Conservation (phyloP, 805 yeast genomes). For the Clavispora carvajalis region DNA sequence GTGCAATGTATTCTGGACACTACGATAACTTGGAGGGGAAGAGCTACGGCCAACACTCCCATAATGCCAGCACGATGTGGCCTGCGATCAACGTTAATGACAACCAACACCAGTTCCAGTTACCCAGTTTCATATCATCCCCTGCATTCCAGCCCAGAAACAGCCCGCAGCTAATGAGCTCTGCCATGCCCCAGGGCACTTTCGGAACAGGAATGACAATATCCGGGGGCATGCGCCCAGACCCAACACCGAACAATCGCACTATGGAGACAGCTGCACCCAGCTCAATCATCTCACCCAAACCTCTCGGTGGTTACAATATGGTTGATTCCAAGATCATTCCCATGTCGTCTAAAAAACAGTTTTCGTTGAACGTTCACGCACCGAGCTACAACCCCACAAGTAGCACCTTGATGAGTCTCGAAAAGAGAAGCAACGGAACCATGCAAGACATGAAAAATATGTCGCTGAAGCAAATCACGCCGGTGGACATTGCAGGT, state of each 20-base stretch:
- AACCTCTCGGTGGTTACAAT: background rate
- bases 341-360: constrained; percentile 1
- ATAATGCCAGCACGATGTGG: constrained; percentile 2
- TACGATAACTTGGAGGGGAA: constrained; percentile 6
- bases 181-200: background rate
- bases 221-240: background rate
- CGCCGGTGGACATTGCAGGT: background rate
- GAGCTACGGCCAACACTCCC: constrained; percentile 5
- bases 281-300: background rate
- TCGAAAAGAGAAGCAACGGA: constrained; percentile 6
- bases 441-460: background rate
- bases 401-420: constrained; percentile 4
- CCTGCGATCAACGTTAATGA: background rate
- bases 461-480: background rate
- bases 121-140: constrained; percentile 14
- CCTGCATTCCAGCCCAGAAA: background rate
- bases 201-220: background rate
- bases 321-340: background rate
- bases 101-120: constrained; percentile 11
- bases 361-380: constrained; percentile 20
- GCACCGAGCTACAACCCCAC: constrained; percentile 28
- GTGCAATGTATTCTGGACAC: constrained; percentile 4
- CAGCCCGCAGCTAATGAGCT: background rate
- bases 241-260: background rate
- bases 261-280: background rate